Base-by-base conservation (phyloP, 495 filamentous ascomycete genomes). In the Penicillium malachiteum region DNA sequence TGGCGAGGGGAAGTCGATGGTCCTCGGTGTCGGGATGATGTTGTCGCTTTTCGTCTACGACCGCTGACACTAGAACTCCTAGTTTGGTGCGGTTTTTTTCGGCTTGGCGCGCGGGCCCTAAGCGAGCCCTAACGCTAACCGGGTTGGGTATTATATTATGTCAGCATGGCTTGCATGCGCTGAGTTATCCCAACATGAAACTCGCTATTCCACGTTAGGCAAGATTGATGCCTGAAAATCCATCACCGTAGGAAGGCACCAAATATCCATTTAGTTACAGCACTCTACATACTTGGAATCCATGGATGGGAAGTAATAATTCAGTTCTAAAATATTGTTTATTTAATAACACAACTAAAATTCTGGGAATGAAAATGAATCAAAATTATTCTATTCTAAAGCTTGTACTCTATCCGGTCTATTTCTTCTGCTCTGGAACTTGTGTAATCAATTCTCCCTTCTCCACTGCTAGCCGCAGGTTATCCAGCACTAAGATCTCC, bases 401-500 rank as follows among this genome's bases (percentile, higher is more conserved):
- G 4, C 8, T 0, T 39, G 9, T 34, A 39, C 21, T 32, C 43
- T 41, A 39, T 38, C 18, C 14, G n/a, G n/a, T 54, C 21, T 55
- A 46, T 50, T n/a, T 16, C 66, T 70, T 74, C 75, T 91, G 88
- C 70, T 92, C 90, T 6, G 81, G 76, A 7, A 94, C 87, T 49
- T 87, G 81, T 41, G 86, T 90, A 64, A 83, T 78, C 63, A 92
- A 70, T 58, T 76, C 73, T 0, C 89, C 86, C 58, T 82, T 76
- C 49, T 84, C 77, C 21, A 92, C 70, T 6, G 85, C 89, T 54
- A 71, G 76, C 40, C 75, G 73, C 55, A 92, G 59, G 53, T 92
- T 92, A 50, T 83, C 77, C 55, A 92, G 74, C 31, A 84, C 81
- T 76, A 89, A 79, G 40, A 84, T 68, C 70, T 94, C 90, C 90